phyloP scores from a whole-genome alignment of 306 rosid genomes.

The Casuarina glauca region DNA sequence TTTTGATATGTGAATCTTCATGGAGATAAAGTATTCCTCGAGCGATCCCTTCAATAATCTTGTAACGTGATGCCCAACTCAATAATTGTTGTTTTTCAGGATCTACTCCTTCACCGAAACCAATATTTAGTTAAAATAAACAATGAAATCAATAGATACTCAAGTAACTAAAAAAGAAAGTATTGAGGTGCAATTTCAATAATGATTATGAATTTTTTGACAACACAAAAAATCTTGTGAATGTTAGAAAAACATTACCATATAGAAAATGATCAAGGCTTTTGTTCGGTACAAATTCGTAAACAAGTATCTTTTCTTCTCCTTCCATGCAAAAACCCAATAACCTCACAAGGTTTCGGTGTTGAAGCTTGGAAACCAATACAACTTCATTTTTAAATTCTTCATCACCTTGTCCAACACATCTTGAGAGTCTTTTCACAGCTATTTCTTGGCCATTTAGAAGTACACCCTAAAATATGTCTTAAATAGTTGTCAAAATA shows the following conservation, averaged over 20 bases:
- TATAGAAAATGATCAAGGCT: conserved; percentile 20
- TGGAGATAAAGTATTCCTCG: too few species aligned
- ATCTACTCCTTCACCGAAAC: too few species aligned
- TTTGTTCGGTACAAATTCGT: too few species aligned
- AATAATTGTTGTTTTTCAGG: too few species aligned
- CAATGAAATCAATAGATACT: too few species aligned
- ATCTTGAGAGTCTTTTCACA: conserved; percentile 42
- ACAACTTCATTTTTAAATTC: conserved; percentile 27
- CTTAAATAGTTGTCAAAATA: not conserved
- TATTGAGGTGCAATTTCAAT: too few species aligned
- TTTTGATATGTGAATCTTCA: too few species aligned
- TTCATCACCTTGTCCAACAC: conserved; percentile 33
- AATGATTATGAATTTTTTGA: too few species aligned
- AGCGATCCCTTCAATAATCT: too few species aligned
- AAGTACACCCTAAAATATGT: conserved; percentile 33
- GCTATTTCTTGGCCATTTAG: conserved; percentile 17
- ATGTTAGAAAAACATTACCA: not conserved
- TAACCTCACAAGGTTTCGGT: conserved; percentile 23
- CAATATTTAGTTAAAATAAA: too few species aligned
- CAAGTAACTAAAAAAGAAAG: too few species aligned
- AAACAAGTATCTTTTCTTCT: conserved; percentile 39
- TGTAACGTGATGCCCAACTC: too few species aligned
- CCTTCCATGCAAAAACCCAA: conserved; percentile 35
- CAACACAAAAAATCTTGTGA: not conserved
- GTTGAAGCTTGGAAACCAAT: conserved; percentile 37